Base-by-base conservation (phyloP, 768 basidiomycete genomes). In the Russula sp. region DNA sequence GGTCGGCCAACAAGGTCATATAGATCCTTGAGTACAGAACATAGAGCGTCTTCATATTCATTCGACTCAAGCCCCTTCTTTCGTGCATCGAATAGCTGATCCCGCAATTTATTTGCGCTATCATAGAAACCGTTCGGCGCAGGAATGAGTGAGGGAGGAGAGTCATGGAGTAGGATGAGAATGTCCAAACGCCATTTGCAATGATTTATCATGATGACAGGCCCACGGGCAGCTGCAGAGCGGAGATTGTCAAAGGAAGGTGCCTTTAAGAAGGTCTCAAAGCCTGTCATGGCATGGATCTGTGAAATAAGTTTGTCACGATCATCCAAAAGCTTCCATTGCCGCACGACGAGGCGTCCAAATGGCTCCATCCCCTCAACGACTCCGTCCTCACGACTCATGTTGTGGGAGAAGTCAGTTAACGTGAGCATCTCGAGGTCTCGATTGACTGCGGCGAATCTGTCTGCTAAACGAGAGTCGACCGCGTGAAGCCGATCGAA, bases 91-190 rank as follows among this genome's bases (percentile, higher is more conserved):
- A 58, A n/a, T 32, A 58, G 8, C 2, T 16, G 11, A 42, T 50
- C 29, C 13, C 18, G 38, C 13, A 83, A 70, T 81, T 73, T 16
- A 72, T 79, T 29, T 78, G 81, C 73, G 13, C 25, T 38, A 11
- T 5, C 38, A 41, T 29, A 41, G 11, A 53, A 53, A 29, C 18
- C 39, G 39, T 84, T 75, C 71, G 84, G 80, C 32, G 83, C 83
- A 1, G 83, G 81, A 73, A 84, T 50, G 13, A 41, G 29, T 1
- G 39, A 49, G 6, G 57, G 16, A 25, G 41, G 38, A n/a, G 36
- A 16, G 39, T 61, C 35, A 42, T 46, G 9, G 36, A 16, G 48
- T 45, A 34, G 20, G 11, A 50, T n/a, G 41, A 51, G 13, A 7
- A 53, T 53, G 25, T 53, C 52, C 2, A 38, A 41, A 29, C 52